These are phyloP conservation scores for Penicillium robsamsonii DNA, from an alignment of 495 filamentous ascomycete species.

Conservation along the genomic window DNA sequence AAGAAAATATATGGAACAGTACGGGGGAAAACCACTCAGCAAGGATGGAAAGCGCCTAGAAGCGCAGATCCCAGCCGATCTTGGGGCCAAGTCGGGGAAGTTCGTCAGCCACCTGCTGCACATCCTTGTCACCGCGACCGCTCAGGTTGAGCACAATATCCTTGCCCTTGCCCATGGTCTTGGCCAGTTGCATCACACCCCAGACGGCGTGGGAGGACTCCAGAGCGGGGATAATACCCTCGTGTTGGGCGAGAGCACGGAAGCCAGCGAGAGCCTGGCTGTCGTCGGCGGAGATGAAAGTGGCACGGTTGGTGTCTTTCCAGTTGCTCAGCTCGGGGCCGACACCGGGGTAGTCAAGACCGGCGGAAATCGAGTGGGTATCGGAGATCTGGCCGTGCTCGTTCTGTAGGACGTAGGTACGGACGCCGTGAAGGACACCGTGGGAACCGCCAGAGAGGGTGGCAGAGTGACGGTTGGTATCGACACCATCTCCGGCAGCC, in stretches of 20 bases:
- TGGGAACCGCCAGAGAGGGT: constrained; percentile 85
- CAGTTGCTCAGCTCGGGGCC: constrained; percentile 84
- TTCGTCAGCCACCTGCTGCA: constrained; percentile 96
- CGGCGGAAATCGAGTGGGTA: constrained; percentile 95
- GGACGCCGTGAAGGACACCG: constrained; percentile 92
- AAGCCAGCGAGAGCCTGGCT: constrained; percentile 91
- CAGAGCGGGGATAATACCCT: constrained; percentile 95
- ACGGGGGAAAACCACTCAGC: background rate
- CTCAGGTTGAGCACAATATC: constrained; percentile 93
- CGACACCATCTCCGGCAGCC: constrained; percentile 92
- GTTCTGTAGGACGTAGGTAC: constrained; percentile 93
- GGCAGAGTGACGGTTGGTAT: constrained; percentile 82
- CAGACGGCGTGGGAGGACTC: constrained; percentile 93
- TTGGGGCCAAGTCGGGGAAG: constrained; percentile 81
- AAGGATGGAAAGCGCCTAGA: constrained; percentile 23
- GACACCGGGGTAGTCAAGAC: constrained; percentile 95
- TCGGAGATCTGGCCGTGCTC: constrained; percentile 88
- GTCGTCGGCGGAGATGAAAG: constrained; percentile 90
- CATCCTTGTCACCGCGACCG: constrained; percentile 95
- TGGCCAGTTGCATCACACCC: constrained; percentile 84
- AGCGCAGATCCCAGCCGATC: constrained; percentile 96
- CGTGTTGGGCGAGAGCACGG: constrained; percentile 73
- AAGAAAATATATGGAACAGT: background rate
- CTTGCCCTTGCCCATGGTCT: constrained; percentile 82
- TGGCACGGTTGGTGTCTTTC: constrained; percentile 85